phyloP scores from a whole-genome alignment of 2,329 filamentous ascomycete species.

The Paradendryphiella salina region DNA sequence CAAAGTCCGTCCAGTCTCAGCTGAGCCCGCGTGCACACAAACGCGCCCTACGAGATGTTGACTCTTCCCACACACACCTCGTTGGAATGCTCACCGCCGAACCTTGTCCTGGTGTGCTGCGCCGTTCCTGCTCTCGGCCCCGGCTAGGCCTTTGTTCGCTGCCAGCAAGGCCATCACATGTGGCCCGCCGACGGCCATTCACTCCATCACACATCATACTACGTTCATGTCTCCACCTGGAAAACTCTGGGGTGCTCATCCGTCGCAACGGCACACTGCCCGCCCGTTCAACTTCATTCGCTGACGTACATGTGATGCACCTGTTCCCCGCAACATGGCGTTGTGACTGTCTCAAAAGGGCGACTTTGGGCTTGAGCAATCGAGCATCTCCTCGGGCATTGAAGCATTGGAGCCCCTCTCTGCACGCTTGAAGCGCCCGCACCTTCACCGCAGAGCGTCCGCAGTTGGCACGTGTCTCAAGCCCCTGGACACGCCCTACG shows the following conservation, averaged over 20 bases:
- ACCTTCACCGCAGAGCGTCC: background rate
- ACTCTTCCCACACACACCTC: background rate
- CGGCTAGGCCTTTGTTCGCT: slow-evolving; percentile 1
- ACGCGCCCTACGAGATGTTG: slow-evolving; percentile 3
- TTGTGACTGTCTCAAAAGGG: slow-evolving; percentile 19
- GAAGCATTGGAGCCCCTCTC: slow-evolving; percentile 8
- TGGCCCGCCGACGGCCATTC: slow-evolving; percentile 27
- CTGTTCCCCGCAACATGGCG: slow-evolving; percentile 37
- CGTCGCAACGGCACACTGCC: slow-evolving; percentile 20
- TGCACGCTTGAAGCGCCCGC: slow-evolving; percentile 14
- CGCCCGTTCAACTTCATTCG: slow-evolving; percentile 21
- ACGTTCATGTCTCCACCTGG: slow-evolving; percentile 18
- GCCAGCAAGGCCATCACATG: slow-evolving; percentile 11
- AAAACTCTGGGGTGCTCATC: slow-evolving; percentile 27
- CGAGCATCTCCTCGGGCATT: slow-evolving; percentile 41
- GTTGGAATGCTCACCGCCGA: slow-evolving; percentile 9
- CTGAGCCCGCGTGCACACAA: background rate
- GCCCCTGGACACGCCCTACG: background rate
- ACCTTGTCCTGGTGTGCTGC: background rate
- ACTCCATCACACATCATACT: slow-evolving; percentile 19
- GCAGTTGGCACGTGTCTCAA: slow-evolving; percentile 8
- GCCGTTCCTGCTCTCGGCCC: background rate
- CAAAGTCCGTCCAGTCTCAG: slow-evolving; percentile 2
- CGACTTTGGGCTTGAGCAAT: slow-evolving; percentile 19
- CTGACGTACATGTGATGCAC: slow-evolving; percentile 14